Conservation (phyloP, 1,139 yeast species). For the Debaryomyces singareniensis region DNA sequence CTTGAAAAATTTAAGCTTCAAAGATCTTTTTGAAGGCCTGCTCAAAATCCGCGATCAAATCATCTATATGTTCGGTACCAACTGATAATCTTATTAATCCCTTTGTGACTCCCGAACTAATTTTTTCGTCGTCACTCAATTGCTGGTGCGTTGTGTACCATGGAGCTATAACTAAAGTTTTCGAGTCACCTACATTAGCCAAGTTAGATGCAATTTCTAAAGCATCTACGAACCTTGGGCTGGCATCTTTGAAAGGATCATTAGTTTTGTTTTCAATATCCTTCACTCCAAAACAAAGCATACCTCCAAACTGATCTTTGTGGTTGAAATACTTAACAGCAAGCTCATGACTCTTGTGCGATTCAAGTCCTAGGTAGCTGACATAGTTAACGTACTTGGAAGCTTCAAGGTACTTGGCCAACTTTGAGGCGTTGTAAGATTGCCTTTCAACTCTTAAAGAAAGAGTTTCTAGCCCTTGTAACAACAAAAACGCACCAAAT, state of each 20-base stretch:
- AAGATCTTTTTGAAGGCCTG: slow-evolving; percentile 63
- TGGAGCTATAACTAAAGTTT: slow-evolving; percentile 92
- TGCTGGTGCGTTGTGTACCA: slow-evolving; percentile 95
- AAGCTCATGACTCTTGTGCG: slow-evolving; percentile 75
- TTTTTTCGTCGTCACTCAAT: slow-evolving; percentile 72
- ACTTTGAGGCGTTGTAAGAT: slow-evolving; percentile 71
- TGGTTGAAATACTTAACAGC: slow-evolving; percentile 71
- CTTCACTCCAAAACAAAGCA: slow-evolving; percentile 83
- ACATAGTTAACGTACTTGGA: slow-evolving; percentile 79
- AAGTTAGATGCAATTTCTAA: slow-evolving; percentile 82
- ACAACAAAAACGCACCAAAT: slow-evolving; percentile 74
- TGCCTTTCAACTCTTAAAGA: slow-evolving; percentile 93
- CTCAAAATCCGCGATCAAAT: slow-evolving; percentile 79
- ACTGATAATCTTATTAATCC: slow-evolving; percentile 85
- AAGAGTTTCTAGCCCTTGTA: slow-evolving; percentile 91
- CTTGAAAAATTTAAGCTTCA: slow-evolving; percentile 7
- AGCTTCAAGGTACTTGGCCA: slow-evolving; percentile 72
- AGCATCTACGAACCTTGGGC: slow-evolving; percentile 76
- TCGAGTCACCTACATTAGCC: slow-evolving; percentile 95
- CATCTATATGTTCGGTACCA: slow-evolving; percentile 88
- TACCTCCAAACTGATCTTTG: slow-evolving; percentile 75
- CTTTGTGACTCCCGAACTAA: slow-evolving; percentile 76
- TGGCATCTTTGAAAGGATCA: slow-evolving; percentile 63
- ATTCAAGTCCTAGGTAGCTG: slow-evolving; percentile 82
- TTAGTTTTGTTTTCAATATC: slow-evolving; percentile 40